These are phyloP conservation scores for Ogataea zsoltii DNA, from an alignment of 805 yeast species.

Conservation along the genomic window DNA sequence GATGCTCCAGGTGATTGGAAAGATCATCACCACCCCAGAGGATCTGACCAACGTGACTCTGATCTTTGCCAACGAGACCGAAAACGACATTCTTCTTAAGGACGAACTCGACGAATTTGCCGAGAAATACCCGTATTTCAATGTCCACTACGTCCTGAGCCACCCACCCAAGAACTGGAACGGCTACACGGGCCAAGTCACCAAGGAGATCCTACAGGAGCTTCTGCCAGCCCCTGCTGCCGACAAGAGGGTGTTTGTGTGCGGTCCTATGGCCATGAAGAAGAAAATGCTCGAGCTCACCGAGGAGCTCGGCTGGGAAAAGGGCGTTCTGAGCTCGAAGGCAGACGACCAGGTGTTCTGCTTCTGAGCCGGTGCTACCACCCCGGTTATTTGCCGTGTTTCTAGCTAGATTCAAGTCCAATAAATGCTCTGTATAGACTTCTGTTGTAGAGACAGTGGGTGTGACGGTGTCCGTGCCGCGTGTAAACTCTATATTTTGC, in stretches of 20 bases:
- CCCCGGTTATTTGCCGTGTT: no score
- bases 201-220: constrained; percentile 54
- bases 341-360: constrained; percentile 40
- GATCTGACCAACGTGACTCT: constrained; percentile 62
- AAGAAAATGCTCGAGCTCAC: constrained; percentile 50
- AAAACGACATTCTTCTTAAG: constrained; percentile 71
- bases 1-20: constrained; percentile 74
- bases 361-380: constrained; percentile 26
- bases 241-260: constrained; percentile 61
- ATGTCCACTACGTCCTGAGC: constrained; percentile 59
- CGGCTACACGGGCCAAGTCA: constrained; percentile 61
- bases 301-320: constrained; percentile 61
- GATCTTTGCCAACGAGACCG: constrained; percentile 73
- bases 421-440: constrained; percentile 5
- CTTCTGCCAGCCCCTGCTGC: constrained; percentile 51
- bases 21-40: constrained; percentile 66
- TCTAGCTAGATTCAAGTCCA: no score
- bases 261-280: constrained; percentile 78
- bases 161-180: constrained; percentile 55
- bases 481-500: no score
- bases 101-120: constrained; percentile 73
- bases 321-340: constrained; percentile 32
- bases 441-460: no score
- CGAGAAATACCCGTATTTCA: constrained; percentile 60
- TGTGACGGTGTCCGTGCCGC: no score